Evolutionary conservation across 2,329 filamentous ascomycete genomes (phyloP), one percentile per base, ranked within the genome.

Genomic region (Diplodia scrobiculata): DNA sequence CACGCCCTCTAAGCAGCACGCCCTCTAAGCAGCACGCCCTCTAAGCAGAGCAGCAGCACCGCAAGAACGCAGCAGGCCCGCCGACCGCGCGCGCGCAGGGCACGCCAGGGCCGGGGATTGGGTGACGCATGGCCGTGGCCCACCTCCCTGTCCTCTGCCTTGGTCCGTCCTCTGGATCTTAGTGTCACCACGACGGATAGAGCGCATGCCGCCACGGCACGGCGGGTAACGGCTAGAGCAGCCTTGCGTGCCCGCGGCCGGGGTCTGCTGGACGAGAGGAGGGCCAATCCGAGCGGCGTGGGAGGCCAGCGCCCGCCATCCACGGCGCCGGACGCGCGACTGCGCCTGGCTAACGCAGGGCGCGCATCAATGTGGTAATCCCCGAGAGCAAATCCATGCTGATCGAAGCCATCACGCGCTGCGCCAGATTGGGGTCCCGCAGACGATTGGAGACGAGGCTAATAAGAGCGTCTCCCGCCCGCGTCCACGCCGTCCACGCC

Each of bases 381-480:
- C 58, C 58, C 58, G 58, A 62, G 38, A 19, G 51, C 51, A 19
- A n/a, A 53, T 53, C 51, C 51, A 55, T 55, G 52, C 52, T 55
- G 58, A 62, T 62, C 58, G 58, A 50, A 34, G 58, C 58, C 58
- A 62, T 62, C 58, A 62, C 58, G 58, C 58, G 58, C 58, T 62
- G 55, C 60, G 47, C 47, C 60, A 63, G 60, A 53, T 38, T 63
- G 5, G 45, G 21, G 25, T 47, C 59, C 59, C 59, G 48, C 25
- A 38, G 5, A 63, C 45, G n/a, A 51, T 21, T 54, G 55, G 17
- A 41, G 36, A 45, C 29, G 54, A 58, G 36, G 54, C 54, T 58
- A 58, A 58, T 58, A 58, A 58, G 54, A 21, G 53, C 53, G 29
- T 45, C 53, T 45, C 19, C 53, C 53, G 53, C 53, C 34, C 52